These are phyloP conservation scores for Candida sakaeoensis DNA, from an alignment of 805 yeast genomes.

Conservation along the genomic window DNA sequence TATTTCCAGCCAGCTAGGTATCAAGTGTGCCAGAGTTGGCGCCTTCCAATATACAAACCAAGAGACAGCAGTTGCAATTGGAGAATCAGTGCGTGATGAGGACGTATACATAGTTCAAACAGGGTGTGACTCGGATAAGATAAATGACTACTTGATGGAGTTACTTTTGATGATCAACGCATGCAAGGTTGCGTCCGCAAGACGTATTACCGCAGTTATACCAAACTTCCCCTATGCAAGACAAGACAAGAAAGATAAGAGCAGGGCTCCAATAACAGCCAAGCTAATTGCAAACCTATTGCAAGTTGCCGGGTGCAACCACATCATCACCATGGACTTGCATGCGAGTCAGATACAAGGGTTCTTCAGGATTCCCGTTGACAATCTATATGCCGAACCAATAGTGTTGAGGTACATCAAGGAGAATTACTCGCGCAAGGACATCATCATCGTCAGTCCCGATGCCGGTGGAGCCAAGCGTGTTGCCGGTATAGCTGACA, in stretches of 20 bases:
- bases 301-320: slow-evolving; percentile 92
- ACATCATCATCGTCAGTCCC: slow-evolving; percentile 84
- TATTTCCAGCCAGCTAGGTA: slow-evolving; percentile 63
- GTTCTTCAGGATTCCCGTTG: slow-evolving; percentile 91
- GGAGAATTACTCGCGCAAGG: slow-evolving; percentile 51
- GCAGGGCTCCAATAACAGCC: slow-evolving; percentile 95
- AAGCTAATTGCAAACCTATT: slow-evolving; percentile 87
- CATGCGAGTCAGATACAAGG: slow-evolving; percentile 99
- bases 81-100: slow-evolving; percentile 82
- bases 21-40: slow-evolving; percentile 68
- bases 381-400: slow-evolving; percentile 94
- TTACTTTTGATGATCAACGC: slow-evolving; percentile 87
- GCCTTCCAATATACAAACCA: slow-evolving; percentile 83
- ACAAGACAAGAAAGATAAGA: slow-evolving; percentile 94
- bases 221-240: slow-evolving; percentile 97
- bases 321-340: slow-evolving; percentile 93
- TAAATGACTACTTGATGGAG: slow-evolving; percentile 66
- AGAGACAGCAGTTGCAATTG: slow-evolving; percentile 79
- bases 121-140: slow-evolving; percentile 70
- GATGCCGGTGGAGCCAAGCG: slow-evolving; percentile 99
- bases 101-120: slow-evolving; percentile 78
- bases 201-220: slow-evolving; percentile 88
- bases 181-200: slow-evolving; percentile 92
- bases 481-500: slow-evolving; percentile 91
- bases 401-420: slow-evolving; percentile 77